A percentile compares a stretch with the other conserved stretches of the same genome.
These are phyloP conservation scores for Termitomyces sp. DNA, from an alignment of 768 basidiomycete genomes.

Conservation along the genomic window DNA sequence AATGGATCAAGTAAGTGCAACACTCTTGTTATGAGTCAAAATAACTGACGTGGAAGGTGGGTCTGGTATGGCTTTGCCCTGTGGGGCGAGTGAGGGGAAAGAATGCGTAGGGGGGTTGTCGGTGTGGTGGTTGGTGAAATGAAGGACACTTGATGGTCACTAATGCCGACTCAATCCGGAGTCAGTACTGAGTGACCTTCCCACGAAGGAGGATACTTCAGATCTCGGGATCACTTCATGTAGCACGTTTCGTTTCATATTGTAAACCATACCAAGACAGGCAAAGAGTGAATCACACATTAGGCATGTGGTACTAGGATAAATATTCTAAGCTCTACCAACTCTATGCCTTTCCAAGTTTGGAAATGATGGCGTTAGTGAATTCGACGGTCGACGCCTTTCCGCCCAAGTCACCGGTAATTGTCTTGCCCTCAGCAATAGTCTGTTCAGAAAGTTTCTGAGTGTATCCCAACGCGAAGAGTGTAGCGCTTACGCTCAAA, in stretches of 20 bases:
- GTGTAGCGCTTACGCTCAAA: slow-evolving; percentile 59
- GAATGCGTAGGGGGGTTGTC: slow-evolving; percentile 45
- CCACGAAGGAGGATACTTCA: slow-evolving; percentile 26
- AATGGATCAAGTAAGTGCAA: slow-evolving; percentile 11
- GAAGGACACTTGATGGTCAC: slow-evolving; percentile 44
- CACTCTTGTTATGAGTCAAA: background rate
- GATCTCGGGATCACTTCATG: background rate
- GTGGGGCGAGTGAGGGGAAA: slow-evolving; percentile 80
- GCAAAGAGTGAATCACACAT: slow-evolving; percentile 2
- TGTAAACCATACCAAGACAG: slow-evolving; percentile 6
- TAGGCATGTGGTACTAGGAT: slow-evolving; percentile 4
- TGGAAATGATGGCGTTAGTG: slow-evolving; percentile 82
- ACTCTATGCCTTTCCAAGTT: slow-evolving; percentile 38
- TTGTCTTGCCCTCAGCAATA: slow-evolving; percentile 92
- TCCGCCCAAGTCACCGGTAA: slow-evolving; percentile 96
- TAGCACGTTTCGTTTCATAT: background rate
- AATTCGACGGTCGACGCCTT: slow-evolving; percentile 88
- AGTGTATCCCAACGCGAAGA: background rate
- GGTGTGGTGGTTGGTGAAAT: slow-evolving; percentile 44
- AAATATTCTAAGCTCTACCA: slow-evolving; percentile 7
- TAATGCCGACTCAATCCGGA: slow-evolving; percentile 21
- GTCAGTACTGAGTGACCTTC: slow-evolving; percentile 28
- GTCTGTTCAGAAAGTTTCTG: slow-evolving; percentile 52
- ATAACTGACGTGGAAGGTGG: slow-evolving; percentile 14
- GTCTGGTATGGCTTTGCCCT: slow-evolving; percentile 64